Evolutionary conservation across 306 rosid genomes (phyloP), one percentile per base, ranked within the genome.

Genomic region (Boehmeria nivea): DNA sequence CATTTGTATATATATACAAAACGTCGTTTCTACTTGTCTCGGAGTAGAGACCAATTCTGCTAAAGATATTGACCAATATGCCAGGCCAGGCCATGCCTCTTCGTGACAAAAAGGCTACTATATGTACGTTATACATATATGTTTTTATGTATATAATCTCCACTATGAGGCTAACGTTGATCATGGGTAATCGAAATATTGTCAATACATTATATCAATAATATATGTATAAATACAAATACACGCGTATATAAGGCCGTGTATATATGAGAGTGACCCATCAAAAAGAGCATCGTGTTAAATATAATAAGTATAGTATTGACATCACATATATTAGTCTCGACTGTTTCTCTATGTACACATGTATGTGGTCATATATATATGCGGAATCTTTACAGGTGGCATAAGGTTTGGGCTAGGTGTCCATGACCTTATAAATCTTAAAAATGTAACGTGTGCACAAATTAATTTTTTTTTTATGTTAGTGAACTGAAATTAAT

Each of bases 221-320:
- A 19, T 46, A 2, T 19, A 8, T 47, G 27, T 47, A 22, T 31
- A 31, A 6, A 4, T 31, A 31, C 9, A 10, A 31, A 31, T n/a
- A n/a, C n/a, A n/a, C n/a, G n/a, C n/a, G n/a, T n/a, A n/a, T n/a
- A n/a, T n/a, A n/a, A n/a, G n/a, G n/a, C n/a, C n/a, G n/a, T n/a
- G n/a, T n/a, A 31, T 6, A 31, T 31, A 31, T 23, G 54, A 49
- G 54, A 49, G 54, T 49, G 54, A 49, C 54, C 3, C 54, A 21
- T 49, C 54, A 49, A 49, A 49, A 49, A 12, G 12, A 15, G 5
- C 2, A 3, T 5, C 22, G 9, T 45, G 24, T n/a, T n/a, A 45
- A 20, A 23, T 50, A 25, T 23, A 31, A 31, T 31, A 31, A 31
- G 8, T 31, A 31, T 4, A 31, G 0, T 31, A 12, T 25, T 50